Conservation (phyloP, 2,329 filamentous ascomycete species). For the Leptodontidium sp. region DNA sequence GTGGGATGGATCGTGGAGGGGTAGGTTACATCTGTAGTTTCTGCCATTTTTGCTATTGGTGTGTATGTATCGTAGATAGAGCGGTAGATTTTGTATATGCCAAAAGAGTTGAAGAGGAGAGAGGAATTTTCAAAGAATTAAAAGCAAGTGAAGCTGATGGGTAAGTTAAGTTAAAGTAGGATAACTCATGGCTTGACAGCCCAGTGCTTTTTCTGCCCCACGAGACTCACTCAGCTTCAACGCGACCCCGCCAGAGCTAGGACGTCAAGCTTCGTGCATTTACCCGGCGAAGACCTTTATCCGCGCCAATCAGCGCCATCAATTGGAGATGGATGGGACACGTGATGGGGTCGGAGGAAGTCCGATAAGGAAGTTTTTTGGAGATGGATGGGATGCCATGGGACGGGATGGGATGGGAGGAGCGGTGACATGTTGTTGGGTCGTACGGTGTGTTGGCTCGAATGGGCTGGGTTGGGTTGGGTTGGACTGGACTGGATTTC, state of each 20-base stretch:
- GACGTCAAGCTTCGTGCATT: slow-evolving; percentile 24
- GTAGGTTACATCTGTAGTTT: slow-evolving; percentile 20
- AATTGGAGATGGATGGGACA: neutral
- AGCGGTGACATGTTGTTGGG: slow-evolving; percentile 14
- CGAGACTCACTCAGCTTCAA: slow-evolving; percentile 5
- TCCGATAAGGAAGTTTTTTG: neutral
- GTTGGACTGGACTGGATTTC: neutral
- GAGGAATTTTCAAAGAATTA: neutral
- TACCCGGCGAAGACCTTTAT: slow-evolving; percentile 32
- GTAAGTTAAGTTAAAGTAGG: neutral
- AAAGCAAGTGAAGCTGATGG: neutral
- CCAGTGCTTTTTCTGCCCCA: slow-evolving; percentile 25
- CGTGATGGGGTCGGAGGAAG: neutral
- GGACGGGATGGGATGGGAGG: no score
- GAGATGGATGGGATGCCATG: neutral
- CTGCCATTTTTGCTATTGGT: slow-evolving; percentile 12
- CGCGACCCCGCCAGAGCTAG: slow-evolving; percentile 28
- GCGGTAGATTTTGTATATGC: neutral
- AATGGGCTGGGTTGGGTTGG: neutral
- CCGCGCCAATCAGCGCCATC: slow-evolving; percentile 38
- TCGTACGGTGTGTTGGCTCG: slow-evolving; percentile 14
- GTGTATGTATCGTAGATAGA: neutral
- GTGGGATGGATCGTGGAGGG: neutral
- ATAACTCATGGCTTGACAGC: slow-evolving; percentile 12
- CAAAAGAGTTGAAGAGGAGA: neutral